These are phyloP conservation scores for Clonostachys chloroleuca DNA, from an alignment of 2,329 filamentous ascomycete genomes.

Conservation along the genomic window DNA sequence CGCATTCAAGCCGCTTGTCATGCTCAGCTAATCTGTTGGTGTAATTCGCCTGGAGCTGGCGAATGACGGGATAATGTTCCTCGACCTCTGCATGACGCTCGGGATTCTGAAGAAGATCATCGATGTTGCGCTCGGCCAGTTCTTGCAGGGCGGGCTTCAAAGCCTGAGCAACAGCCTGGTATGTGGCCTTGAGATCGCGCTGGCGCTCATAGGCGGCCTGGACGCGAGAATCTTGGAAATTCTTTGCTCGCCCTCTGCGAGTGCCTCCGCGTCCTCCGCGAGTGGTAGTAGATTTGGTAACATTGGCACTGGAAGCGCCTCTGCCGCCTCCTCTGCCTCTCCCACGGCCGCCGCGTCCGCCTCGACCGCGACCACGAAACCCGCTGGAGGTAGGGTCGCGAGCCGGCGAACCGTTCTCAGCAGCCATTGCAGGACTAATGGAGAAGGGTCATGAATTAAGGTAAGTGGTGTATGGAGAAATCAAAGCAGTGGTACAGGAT, in stretches of 20 bases:
- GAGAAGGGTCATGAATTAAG: conserved; percentile 20
- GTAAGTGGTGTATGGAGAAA: not conserved
- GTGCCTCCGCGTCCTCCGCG: conserved; percentile 25
- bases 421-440: conserved; percentile 23
- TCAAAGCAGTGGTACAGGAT: not conserved
- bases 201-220: conserved; percentile 60
- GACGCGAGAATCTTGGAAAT: conserved; percentile 46
- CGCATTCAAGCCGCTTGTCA: conserved; percentile 22
- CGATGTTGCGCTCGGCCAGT: conserved; percentile 55
- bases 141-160: conserved; percentile 63
- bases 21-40: conserved; percentile 21
- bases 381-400: conserved; percentile 12
- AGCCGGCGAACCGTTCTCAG: conserved; percentile 24
- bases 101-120: conserved; percentile 50
- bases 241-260: conserved; percentile 49
- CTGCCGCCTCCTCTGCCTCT: conserved; percentile 16
- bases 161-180: conserved; percentile 56
- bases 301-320: conserved; percentile 6
- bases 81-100: conserved; percentile 45
- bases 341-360: conserved; percentile 22
- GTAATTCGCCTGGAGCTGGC: conserved; percentile 35
- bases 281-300: conserved; percentile 5
- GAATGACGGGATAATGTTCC: conserved; percentile 47
- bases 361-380: conserved; percentile 20
- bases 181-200: conserved; percentile 61